phyloP scores from a whole-genome alignment of 2,329 filamentous ascomycete genomes.

The Bretziella fagacearum region DNA sequence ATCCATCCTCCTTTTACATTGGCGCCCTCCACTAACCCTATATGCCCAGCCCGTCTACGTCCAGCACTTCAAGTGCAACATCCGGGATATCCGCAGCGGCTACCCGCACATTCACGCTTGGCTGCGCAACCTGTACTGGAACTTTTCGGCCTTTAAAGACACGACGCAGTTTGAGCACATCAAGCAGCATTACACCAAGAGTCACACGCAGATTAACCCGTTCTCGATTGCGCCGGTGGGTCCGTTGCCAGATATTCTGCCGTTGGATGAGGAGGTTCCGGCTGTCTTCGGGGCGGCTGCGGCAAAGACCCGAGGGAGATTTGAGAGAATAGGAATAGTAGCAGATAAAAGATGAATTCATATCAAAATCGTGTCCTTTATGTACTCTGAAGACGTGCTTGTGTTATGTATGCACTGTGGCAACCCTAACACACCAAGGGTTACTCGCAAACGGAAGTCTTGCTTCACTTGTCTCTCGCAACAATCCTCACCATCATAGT shows the following conservation, averaged over 20 bases:
- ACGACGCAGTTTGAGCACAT: slow-evolving; percentile 93
- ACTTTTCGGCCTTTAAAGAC: slow-evolving; percentile 54
- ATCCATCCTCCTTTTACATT: not conserved
- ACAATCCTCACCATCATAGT: not conserved
- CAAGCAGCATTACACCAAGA: slow-evolving; percentile 55
- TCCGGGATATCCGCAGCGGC: slow-evolving; percentile 66
- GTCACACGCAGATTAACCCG: slow-evolving; percentile 50
- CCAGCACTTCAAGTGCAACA: slow-evolving; percentile 77
- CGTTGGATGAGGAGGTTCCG: slow-evolving; percentile 58
- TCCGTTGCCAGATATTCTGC: slow-evolving; percentile 66
- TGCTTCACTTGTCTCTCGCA: not conserved
- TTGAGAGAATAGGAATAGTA: not conserved
- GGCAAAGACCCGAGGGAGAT: not conserved
- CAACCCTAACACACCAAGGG: slow-evolving; percentile 1
- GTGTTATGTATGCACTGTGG: not conserved
- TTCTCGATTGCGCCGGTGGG: slow-evolving; percentile 66
- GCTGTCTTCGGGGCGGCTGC: slow-evolving; percentile 18
- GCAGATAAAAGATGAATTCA: not conserved
- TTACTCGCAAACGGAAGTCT: not conserved
- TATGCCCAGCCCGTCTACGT: slow-evolving; percentile 48
- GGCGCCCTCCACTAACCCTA: not conserved
- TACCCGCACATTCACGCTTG: slow-evolving; percentile 70
- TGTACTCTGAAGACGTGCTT: not conserved
- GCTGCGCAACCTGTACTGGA: slow-evolving; percentile 77
- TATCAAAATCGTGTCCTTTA: too few species aligned